A percentile compares a stretch with the other conserved stretches of the same genome.
Conservation (phyloP, 169 alveolate species). For the Plasmodium billcollinsi region DNA sequence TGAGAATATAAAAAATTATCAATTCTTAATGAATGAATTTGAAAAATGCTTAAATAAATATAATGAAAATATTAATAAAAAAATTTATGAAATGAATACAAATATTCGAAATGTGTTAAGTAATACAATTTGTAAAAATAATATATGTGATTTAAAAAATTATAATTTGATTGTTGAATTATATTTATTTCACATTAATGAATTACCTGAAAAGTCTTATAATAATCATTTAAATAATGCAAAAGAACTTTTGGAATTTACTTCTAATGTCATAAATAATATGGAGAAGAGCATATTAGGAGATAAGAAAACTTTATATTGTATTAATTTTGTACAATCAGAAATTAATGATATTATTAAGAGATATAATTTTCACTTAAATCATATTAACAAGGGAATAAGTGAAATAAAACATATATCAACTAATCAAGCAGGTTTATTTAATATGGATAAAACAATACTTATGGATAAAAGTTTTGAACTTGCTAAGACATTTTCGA, state of each 20-base stretch:
- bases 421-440: too few relatives aligned
- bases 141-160: conserved; percentile 8
- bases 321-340: conserved; percentile 9
- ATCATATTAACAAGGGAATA: conserved; percentile 14
- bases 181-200: neutral
- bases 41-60: conserved; percentile 5
- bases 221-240: conserved; percentile 7
- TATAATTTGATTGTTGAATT: conserved; percentile 3
- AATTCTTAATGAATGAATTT: neutral
- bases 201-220: conserved; percentile 3
- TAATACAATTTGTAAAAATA: neutral
- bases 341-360: conserved; percentile 20
- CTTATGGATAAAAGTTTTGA: conserved; percentile 20
- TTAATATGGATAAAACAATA: neutral
- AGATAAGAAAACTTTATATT: neutral
- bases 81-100: neutral
- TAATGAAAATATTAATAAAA: neutral
- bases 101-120: neutral
- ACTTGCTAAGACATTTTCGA: conserved; percentile 12
- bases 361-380: conserved; percentile 17
- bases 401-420: neutral
- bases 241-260: conserved; percentile 7
- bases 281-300: conserved; percentile 1
- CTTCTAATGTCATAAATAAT: neutral
- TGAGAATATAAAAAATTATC: neutral